Percentiles rank a stretch among this genome's conserved stretches.
These are phyloP conservation scores for Fusarium avenaceum DNA, from an alignment of 2,329 filamentous ascomycete genomes.

Conservation along the genomic window DNA sequence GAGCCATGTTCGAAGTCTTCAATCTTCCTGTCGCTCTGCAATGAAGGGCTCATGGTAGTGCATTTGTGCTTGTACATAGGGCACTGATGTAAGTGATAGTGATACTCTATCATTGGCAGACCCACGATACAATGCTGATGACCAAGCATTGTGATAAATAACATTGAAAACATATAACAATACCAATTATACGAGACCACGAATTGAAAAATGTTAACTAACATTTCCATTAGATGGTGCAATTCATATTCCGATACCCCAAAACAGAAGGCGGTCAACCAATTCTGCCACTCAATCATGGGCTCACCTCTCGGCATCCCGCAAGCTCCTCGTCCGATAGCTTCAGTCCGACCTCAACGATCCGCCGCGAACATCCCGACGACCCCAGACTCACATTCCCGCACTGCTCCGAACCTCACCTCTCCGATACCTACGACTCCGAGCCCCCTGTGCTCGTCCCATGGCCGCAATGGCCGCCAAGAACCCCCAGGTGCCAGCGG, in stretches of 20 bases:
- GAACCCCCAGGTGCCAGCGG: constrained; percentile 53
- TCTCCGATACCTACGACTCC: neutral
- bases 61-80: neutral
- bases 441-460: constrained; percentile 23
- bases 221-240: neutral
- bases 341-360: constrained; percentile 24
- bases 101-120: neutral
- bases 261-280: constrained; percentile 38
- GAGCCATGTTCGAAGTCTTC: no score
- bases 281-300: constrained; percentile 44
- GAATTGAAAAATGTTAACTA: no score
- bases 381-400: neutral
- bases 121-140: fast-evolving
- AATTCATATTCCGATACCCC: constrained; percentile 8
- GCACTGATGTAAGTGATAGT: neutral
- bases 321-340: constrained; percentile 47
- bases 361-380: constrained; percentile 3
- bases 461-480: constrained; percentile 55
- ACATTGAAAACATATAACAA: neutral
- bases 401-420: neutral
- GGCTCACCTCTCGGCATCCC: constrained; percentile 44
- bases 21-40: neutral
- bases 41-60: neutral
- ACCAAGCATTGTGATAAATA: neutral
- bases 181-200: neutral